Percentiles rank a stretch among this genome's conserved stretches.
Evolutionary conservation across 2,329 filamentous ascomycete species (phyloP).

Genomic region (Ilyonectria sp.): DNA sequence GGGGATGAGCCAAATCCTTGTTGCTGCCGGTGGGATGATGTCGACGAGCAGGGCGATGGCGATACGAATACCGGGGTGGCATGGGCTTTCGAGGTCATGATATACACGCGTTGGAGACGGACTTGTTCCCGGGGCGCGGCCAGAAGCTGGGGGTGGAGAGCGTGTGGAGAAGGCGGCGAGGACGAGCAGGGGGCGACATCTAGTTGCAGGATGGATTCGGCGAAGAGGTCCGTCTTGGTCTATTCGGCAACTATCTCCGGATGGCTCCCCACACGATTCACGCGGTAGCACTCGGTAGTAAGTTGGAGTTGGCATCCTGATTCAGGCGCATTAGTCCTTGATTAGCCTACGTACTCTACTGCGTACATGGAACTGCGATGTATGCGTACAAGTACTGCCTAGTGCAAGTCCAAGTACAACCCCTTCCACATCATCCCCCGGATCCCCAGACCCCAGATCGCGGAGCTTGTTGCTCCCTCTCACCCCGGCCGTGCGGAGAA

Average conservation of each 20-base stretch:
- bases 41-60: neutral
- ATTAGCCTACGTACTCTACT: too few relatives aligned
- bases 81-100: constrained; percentile 8
- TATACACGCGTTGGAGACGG: constrained; percentile 26
- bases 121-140: constrained; percentile 16
- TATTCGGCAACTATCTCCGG: constrained; percentile 21
- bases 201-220: constrained; percentile 11
- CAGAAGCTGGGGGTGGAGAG: constrained; percentile 16
- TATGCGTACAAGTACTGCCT: too few relatives aligned
- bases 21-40: neutral
- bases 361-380: too few relatives aligned
- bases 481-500: constrained; percentile 22
- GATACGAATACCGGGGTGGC: neutral
- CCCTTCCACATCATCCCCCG: constrained; percentile 18
- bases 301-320: neutral
- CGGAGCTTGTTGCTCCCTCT: constrained; percentile 18
- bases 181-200: neutral
- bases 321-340: neutral
- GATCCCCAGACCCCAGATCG: constrained; percentile 26
- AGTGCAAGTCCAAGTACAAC: too few relatives aligned
- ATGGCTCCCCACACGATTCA: neutral
- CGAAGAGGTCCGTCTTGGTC: constrained; percentile 19
- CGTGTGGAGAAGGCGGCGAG: neutral
- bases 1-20: neutral
- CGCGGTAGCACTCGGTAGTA: too few relatives aligned